These are phyloP conservation scores for Polyporus arcularius DNA, from an alignment of 768 basidiomycete genomes.

Conservation along the genomic window DNA sequence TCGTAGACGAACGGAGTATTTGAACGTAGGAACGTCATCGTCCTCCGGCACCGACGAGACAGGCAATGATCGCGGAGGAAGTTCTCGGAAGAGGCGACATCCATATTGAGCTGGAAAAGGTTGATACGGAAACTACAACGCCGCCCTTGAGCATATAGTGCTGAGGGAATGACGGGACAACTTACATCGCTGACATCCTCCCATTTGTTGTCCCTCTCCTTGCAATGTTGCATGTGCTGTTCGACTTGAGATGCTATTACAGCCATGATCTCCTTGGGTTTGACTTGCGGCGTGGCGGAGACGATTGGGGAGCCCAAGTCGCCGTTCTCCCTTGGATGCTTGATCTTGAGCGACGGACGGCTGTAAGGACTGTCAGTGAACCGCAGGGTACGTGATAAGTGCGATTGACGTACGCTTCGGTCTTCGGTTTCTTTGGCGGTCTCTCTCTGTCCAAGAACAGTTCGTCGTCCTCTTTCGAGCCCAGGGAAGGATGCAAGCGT, in stretches of 20 bases:
- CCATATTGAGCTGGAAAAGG: constrained; percentile 56
- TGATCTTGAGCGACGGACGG: constrained; percentile 56
- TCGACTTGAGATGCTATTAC: constrained; percentile 65
- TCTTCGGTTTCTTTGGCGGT: constrained; percentile 58
- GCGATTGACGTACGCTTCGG: constrained; percentile 23
- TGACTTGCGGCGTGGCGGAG: constrained; percentile 52
- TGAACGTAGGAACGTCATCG: constrained; percentile 28
- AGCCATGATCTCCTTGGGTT: constrained; percentile 66
- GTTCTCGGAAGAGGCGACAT: constrained; percentile 66
- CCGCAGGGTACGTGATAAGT: too few species aligned
- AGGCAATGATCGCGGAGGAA: constrained; percentile 42
- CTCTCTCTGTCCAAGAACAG: constrained; percentile 72
- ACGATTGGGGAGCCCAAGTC: constrained; percentile 41
- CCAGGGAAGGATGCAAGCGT: constrained; percentile 63
- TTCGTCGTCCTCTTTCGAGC: constrained; percentile 70
- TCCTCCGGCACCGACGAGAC: constrained; percentile 20
- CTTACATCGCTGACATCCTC: constrained; percentile 85
- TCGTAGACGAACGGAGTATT: constrained; percentile 64
- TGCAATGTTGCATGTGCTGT: constrained; percentile 53
- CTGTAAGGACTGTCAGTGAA: constrained; percentile 24
- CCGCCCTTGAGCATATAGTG: not conserved
- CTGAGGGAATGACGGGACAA: constrained; percentile 2
- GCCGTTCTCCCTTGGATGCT: constrained; percentile 43
- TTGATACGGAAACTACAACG: constrained; percentile 68
- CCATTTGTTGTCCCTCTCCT: constrained; percentile 79